phyloP scores from a whole-genome alignment of 768 basidiomycete genomes.

The Guyanaporus albipodus region DNA sequence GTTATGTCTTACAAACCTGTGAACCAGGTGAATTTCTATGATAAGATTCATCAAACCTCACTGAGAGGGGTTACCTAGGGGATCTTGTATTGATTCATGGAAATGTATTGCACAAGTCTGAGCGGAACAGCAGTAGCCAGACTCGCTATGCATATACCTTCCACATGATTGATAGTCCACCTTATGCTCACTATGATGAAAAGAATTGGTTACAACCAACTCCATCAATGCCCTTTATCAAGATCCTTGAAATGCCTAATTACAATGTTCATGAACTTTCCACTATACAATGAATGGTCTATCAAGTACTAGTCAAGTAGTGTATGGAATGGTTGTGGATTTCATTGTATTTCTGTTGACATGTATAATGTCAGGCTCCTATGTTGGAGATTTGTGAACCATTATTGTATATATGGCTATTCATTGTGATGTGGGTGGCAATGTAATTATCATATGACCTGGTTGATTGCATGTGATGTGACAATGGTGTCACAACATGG shows the following conservation, averaged over 20 bases:
- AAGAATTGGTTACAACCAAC: slow-evolving; percentile 98
- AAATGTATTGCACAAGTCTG: slow-evolving; percentile 86
- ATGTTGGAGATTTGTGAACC: too few relatives aligned
- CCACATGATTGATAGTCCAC: slow-evolving; percentile 84
- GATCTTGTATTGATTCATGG: slow-evolving; percentile 95
- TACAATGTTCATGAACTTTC: too few relatives aligned
- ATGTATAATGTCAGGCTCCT: too few relatives aligned
- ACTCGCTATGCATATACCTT: slow-evolving; percentile 95
- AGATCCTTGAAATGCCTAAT: slow-evolving; percentile 40
- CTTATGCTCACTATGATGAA: slow-evolving; percentile 70
- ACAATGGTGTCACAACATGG: too few relatives aligned
- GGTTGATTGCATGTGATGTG: too few relatives aligned
- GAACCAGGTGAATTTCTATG: slow-evolving; percentile 51
- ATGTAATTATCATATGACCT: too few relatives aligned
- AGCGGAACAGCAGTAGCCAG: slow-evolving; percentile 73
- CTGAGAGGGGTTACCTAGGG: slow-evolving; percentile 40
- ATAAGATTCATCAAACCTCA: background rate
- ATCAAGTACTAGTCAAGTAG: too few relatives aligned
- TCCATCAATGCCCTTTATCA: slow-evolving; percentile 73
- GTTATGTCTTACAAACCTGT: slow-evolving; percentile 68
- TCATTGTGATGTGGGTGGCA: too few relatives aligned
- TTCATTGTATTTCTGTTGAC: background rate
- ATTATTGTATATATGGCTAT: too few relatives aligned
- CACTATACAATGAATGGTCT: too few relatives aligned
- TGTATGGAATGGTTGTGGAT: too few relatives aligned